Evolutionary conservation across 345 rosid species (phyloP), one percentile per base, ranked within the genome.

Genomic region (Syzygium aromaticum): DNA sequence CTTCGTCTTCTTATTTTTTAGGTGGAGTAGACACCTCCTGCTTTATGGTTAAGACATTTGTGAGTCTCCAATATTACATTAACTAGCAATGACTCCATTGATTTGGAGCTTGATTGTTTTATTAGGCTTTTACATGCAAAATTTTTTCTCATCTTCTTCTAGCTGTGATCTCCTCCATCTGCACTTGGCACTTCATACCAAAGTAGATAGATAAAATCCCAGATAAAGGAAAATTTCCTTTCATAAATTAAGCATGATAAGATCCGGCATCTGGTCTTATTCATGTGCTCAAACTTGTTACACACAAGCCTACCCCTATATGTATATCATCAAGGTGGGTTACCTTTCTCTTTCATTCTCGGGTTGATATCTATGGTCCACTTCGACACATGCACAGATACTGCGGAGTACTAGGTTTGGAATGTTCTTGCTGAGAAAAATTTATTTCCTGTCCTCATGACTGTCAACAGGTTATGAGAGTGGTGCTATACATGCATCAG

Each of bases 401-500:
- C 13, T 67, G 46, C 78, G 17, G 23, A 67, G 43, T 67, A 33
- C 78, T 67, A 30, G 78, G 78, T 67, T 67, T 67, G 43, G 25
- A 67, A 67, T 67, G 80, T 19, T 73, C 7, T 33, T 73, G 46
- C 49, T 73, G 49, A 38, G 67, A 33, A 30, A 33, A 30, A 28
- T 7, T 9, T 30, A 33, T 67, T 67, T 33, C 80, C 80, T 73
- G 80, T 73, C 13, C 78, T 73, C 19, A 46, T 73, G 80, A 73
- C 80, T 19, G 33, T 73, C 49, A 33, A 7, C 93, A 97, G 99
- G 96, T 78, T 96, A 94, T 85, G 95, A 94, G 90, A 93, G 89
- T 88, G 98, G 98, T 87, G 93, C 95, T 86, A 94, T 97, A 87
- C 95, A 77, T 54, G 99, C 99, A 85, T 95, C 99, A 73, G 96